Base-by-base conservation (phyloP, 2,329 filamentous ascomycete species). In the Dactylonectria estremocensis region DNA sequence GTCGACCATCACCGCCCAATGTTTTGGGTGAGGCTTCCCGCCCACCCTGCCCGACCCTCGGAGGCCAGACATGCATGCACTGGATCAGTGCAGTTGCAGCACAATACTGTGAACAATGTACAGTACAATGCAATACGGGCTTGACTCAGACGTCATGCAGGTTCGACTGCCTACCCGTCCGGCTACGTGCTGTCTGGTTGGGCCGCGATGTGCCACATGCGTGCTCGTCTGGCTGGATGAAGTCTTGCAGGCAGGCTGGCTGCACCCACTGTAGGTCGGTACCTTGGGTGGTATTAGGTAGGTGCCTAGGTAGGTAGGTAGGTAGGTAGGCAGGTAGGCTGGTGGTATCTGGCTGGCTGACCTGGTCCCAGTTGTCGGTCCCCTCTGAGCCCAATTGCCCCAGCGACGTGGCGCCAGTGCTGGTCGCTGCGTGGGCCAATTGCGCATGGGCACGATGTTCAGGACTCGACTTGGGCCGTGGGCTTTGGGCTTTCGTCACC, bases 401-500 rank as follows among this genome's bases (percentile, higher is more conserved):
- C 71, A 57, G 74, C 75, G 72, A 77, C 74, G 75, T 77, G 75
- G 76, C 76, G 72, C 70, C 73, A 72, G 66, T 70, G 71, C 63
- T 67, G 69, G 64, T 64, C 63, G 64, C 64, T 68, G 69, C 71
- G 65, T 73, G 69, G 73, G 74, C 76, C 76, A 78, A 79, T 79
- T 75, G 72, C 66, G 61, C 69, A 68, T 71, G 69, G 67, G 76
- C 77, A 77, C 74, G 73, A 76, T 69, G 62, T 67, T 69, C 67
- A 66, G 22, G 33, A 18, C 60, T 71, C 24, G 22, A 18, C 60
- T 71, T 64, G 62, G 22, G 50, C 64, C 68, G 68, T 74, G 69
- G 76, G 68, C 60, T 64, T 48, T 70, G 66, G 68, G 24, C 24
- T 43, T n/a, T 69, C 64, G 67, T 67, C 66, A 48, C 53, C 56